These are phyloP conservation scores for Pichia sp. DNA, from an alignment of 1,139 yeast species.

Conservation along the genomic window DNA sequence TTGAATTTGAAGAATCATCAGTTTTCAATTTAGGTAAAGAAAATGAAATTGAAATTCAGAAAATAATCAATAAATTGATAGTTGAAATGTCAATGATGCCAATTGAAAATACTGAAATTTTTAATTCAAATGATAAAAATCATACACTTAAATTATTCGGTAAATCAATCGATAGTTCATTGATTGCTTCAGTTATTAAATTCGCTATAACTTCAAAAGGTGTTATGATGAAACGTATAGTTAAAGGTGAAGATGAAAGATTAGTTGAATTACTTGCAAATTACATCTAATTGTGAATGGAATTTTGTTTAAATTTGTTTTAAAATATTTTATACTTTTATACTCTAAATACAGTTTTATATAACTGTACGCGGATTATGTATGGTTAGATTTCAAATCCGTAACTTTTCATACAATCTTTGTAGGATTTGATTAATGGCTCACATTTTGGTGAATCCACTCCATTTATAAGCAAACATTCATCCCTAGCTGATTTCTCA, in stretches of 20 bases:
- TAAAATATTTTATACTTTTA: too few species aligned
- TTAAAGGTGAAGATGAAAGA: constrained; percentile 48
- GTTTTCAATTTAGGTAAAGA: constrained; percentile 50
- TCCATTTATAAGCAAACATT: constrained; percentile 77
- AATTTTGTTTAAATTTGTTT: too few species aligned
- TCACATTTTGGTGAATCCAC: constrained; percentile 81
- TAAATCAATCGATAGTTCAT: constrained; percentile 64
- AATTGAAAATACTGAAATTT: constrained; percentile 68
- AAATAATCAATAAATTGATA: constrained; percentile 41
- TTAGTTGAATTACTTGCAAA: constrained; percentile 42
- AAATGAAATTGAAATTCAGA: constrained; percentile 36
- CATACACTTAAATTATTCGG: constrained; percentile 82
- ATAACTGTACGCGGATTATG: too few species aligned
- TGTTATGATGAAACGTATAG: constrained; percentile 70
- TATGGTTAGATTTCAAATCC: constrained; percentile 51
- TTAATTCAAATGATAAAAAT: constrained; percentile 37
- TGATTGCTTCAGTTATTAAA: constrained; percentile 62
- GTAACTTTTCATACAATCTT: constrained; percentile 82
- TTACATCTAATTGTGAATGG: constrained; percentile 32
- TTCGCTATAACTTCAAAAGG: constrained; percentile 69
- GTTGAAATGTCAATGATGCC: constrained; percentile 54
- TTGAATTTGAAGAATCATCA: constrained; percentile 50
- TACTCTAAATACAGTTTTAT: too few species aligned
- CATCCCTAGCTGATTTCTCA: constrained; percentile 78
- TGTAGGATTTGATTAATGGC: constrained; percentile 61